Conservation (phyloP, 257 asterid genomes). For the Solanum clarkiae region DNA sequence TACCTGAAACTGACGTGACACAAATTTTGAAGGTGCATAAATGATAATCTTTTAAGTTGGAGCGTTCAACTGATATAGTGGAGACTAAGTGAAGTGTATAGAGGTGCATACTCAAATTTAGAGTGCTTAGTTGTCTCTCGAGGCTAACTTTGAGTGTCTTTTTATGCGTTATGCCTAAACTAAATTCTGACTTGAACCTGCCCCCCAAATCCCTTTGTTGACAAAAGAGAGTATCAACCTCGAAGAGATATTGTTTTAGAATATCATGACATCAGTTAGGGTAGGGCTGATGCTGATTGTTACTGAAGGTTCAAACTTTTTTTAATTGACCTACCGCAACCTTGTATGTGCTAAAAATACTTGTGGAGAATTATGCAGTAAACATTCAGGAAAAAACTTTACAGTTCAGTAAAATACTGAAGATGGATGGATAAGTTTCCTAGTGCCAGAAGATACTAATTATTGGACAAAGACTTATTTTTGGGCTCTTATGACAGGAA, state of each 20-base stretch:
- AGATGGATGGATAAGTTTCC: neutral
- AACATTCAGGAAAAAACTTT: neutral
- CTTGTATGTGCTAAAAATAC: neutral
- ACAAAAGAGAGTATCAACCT: neutral
- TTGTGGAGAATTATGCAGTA: neutral
- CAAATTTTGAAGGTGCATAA: neutral
- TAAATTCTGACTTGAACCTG: neutral
- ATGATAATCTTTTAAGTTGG: neutral
- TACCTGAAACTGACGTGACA: too few species aligned
- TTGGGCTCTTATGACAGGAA: conserved; percentile 13
- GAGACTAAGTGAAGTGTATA: neutral
- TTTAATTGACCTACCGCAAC: neutral
- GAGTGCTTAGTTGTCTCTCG: neutral
- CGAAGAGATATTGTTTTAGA: neutral
- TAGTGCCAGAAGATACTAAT: neutral
- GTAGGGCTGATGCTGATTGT: neutral
- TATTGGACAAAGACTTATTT: neutral
- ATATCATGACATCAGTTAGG: neutral
- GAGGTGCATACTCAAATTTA: neutral
- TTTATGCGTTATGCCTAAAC: neutral
- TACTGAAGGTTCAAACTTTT: neutral
- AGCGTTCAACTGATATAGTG: neutral
- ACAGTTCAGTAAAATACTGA: neutral
- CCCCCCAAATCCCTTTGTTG: neutral
- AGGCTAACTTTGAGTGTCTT: neutral